These are phyloP conservation scores for Proliferodiscus dingleyae DNA, from an alignment of 2,329 filamentous ascomycete species.

Conservation along the genomic window DNA sequence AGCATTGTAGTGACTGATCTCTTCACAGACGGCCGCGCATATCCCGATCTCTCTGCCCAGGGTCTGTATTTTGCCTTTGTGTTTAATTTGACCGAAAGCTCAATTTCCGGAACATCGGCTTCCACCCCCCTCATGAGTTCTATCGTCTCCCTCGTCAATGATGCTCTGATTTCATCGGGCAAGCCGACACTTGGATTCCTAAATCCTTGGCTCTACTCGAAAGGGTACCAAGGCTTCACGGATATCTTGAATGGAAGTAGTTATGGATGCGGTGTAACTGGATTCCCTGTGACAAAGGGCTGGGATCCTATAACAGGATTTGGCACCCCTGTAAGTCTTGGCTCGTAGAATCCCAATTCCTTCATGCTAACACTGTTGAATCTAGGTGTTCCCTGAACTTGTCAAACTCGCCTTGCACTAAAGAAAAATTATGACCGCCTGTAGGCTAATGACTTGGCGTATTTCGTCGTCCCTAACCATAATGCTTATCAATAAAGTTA, in stretches of 20 bases:
- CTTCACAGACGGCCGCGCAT: slow-evolving; percentile 8
- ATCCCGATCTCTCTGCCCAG: slow-evolving; percentile 47
- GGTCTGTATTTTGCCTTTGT: slow-evolving; percentile 47
- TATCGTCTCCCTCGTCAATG: slow-evolving; percentile 57
- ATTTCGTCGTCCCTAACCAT: too few species aligned
- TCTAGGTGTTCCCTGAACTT: slow-evolving; percentile 36
- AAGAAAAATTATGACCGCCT: not conserved
- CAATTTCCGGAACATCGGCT: slow-evolving; percentile 45
- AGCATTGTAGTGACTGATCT: not conserved
- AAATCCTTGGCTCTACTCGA: slow-evolving; percentile 36
- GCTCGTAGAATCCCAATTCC: not conserved
- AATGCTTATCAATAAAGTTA: too few species aligned
- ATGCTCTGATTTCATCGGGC: slow-evolving; percentile 48
- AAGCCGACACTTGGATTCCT: slow-evolving; percentile 37
- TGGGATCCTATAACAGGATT: slow-evolving; percentile 27
- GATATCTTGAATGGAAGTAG: slow-evolving; percentile 34
- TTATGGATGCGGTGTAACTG: slow-evolving; percentile 29
- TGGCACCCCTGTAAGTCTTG: slow-evolving; percentile 23
- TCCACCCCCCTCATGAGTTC: slow-evolving; percentile 50
- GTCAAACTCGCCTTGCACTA: not conserved
- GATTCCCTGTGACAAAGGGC: slow-evolving; percentile 11
- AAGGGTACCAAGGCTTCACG: slow-evolving; percentile 30
- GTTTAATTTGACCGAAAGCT: slow-evolving; percentile 30
- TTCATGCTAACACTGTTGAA: not conserved
- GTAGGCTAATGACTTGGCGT: too few species aligned